Conservation (phyloP, 192 early-diverging fungal genomes). For the Coemansia sp. region DNA sequence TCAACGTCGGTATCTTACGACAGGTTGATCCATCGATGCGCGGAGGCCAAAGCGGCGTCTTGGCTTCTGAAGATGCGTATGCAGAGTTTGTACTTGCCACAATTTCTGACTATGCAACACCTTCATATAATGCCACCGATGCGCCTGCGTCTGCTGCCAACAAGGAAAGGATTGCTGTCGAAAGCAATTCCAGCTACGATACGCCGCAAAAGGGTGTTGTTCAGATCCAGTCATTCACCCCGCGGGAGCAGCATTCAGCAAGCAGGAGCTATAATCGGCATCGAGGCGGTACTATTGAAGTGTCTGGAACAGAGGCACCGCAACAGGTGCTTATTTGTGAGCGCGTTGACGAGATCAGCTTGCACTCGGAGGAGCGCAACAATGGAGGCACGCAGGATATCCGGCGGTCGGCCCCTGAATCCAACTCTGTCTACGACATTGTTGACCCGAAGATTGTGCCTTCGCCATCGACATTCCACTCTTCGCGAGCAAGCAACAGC, state of each 20-base stretch:
- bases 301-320: neutral
- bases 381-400: slow-evolving; percentile 5
- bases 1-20: slow-evolving; percentile 21
- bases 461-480: slow-evolving; percentile 35
- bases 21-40: slow-evolving; percentile 3
- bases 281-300: neutral
- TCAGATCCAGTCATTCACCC: slow-evolving; percentile 10
- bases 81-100: slow-evolving; percentile 55
- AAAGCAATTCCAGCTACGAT: neutral
- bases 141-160: neutral
- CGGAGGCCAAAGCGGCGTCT: slow-evolving; percentile 1
- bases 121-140: neutral
- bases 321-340: slow-evolving; percentile 2
- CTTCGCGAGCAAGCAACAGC: slow-evolving; percentile 23
- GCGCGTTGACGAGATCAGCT: slow-evolving; percentile 18
- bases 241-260: neutral
- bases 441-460: slow-evolving; percentile 22
- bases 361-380: slow-evolving; percentile 11
- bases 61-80: slow-evolving; percentile 14
- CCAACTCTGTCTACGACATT: slow-evolving; percentile 7
- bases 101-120: slow-evolving; percentile 24
- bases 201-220: neutral
- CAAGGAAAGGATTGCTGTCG: neutral
- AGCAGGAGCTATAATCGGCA: slow-evolving; percentile 1
- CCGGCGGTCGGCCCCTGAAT: neutral